A percentile compares a stretch with the other conserved stretches of the same genome.
Conservation (phyloP, 2,329 filamentous ascomycete genomes). For the Drechmeria coniospora region DNA sequence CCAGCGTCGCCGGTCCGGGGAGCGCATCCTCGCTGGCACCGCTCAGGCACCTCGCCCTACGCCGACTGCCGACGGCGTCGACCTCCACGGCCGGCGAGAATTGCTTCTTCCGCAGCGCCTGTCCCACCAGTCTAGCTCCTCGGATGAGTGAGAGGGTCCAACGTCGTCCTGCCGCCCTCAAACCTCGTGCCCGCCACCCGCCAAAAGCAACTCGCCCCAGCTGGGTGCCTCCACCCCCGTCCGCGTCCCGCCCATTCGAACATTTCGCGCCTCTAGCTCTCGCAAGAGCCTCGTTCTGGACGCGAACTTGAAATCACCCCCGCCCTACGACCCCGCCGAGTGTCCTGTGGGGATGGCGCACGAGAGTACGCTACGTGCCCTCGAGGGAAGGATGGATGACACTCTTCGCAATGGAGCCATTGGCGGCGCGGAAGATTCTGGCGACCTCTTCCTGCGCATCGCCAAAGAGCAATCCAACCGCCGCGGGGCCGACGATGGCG, state of each 20-base stretch:
- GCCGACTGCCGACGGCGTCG: constrained; percentile 8
- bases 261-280: constrained; percentile 40
- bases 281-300: constrained; percentile 38
- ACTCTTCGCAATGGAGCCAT: constrained; percentile 14
- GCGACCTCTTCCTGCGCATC: constrained; percentile 44
- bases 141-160: constrained; percentile 31
- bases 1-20: constrained; percentile 17
- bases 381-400: constrained; percentile 26
- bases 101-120: constrained; percentile 29
- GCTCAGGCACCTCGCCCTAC: constrained; percentile 9
- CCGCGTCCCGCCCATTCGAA: constrained; percentile 37
- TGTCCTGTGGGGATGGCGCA: constrained; percentile 27
- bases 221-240: constrained; percentile 16
- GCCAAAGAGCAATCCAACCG: constrained; percentile 35
- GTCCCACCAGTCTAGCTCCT: constrained; percentile 17
- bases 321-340: constrained; percentile 28
- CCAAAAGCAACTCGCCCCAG: constrained; percentile 15
- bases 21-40: too few relatives aligned
- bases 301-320: constrained; percentile 32
- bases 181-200: constrained; percentile 32
- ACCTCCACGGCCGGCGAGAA: constrained; percentile 27
- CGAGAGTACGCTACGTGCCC: constrained; percentile 33
- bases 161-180: constrained; percentile 27
- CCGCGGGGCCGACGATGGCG: constrained; percentile 19
- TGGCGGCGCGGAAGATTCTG: constrained; percentile 33